phyloP scores from a whole-genome alignment of 73 alveolate genomes.

The Tetrahymena borealis region DNA sequence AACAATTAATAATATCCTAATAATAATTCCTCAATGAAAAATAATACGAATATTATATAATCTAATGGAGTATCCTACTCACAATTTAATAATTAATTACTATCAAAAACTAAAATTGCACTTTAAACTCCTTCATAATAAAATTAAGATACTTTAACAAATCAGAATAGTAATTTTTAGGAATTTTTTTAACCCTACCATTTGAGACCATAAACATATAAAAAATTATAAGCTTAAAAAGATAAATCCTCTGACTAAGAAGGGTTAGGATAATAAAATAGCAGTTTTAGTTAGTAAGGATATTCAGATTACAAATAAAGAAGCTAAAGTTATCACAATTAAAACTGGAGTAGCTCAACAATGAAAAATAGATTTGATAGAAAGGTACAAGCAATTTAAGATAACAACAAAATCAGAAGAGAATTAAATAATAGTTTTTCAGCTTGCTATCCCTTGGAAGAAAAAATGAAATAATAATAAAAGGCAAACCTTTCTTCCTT shows the following conservation, averaged over 20 bases:
- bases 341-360: background rate
- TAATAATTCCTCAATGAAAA: no score
- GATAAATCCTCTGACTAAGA: no score
- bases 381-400: background rate
- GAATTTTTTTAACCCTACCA: background rate
- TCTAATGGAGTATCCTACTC: no score
- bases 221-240: background rate
- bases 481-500: background rate
- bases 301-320: background rate
- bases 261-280: background rate
- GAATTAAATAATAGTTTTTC: background rate
- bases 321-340: background rate
- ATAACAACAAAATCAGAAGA: background rate
- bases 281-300: background rate
- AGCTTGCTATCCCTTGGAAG: background rate
- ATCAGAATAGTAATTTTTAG: background rate
- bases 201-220: background rate
- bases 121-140: background rate
- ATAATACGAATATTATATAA: no score
- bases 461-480: background rate
- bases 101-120: background rate
- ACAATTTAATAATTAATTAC: background rate
- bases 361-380: background rate
- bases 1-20: no score
- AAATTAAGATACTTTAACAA: background rate